Evolutionary conservation across 2,329 filamentous ascomycete genomes (phyloP).

Genomic region (Ophiocordyceps polyrhachis-furcata): DNA sequence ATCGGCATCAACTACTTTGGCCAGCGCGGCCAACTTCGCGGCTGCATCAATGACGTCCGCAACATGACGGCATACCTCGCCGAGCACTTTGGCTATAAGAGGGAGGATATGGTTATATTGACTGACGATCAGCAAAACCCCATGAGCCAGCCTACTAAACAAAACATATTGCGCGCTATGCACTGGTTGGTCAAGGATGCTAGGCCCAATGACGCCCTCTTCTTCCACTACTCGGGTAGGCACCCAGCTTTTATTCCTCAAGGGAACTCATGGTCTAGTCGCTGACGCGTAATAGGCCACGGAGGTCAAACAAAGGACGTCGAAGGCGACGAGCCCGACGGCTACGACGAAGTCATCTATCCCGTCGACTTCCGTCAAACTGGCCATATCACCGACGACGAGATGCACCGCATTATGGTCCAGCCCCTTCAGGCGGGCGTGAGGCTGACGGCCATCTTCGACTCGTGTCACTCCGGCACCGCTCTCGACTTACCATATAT

Average conservation of each 20-base stretch:
- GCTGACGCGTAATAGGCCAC: constrained; percentile 32
- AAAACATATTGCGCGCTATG: constrained; percentile 90
- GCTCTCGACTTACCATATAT: constrained; percentile 49
- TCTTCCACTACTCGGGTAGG: constrained; percentile 91
- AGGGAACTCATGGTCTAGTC: background rate
- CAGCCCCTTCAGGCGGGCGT: constrained; percentile 35
- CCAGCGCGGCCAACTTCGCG: constrained; percentile 73
- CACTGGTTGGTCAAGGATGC: constrained; percentile 96
- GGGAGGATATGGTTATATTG: constrained; percentile 92
- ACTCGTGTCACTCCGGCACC: constrained; percentile 49
- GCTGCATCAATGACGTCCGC: constrained; percentile 93
- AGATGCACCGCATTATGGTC: constrained; percentile 62
- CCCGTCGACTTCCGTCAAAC: constrained; percentile 62
- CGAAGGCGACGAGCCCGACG: constrained; percentile 65
- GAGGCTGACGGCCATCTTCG: constrained; percentile 42
- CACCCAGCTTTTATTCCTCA: background rate
- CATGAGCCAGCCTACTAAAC: constrained; percentile 92
- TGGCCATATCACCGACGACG: constrained; percentile 70
- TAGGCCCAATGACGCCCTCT: constrained; percentile 78
- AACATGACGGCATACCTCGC: constrained; percentile 90
- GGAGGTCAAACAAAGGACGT: constrained; percentile 67
- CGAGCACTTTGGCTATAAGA: constrained; percentile 76
- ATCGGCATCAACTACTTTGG: constrained; percentile 97
- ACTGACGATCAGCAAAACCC: constrained; percentile 95
- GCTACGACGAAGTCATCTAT: constrained; percentile 70